phyloP scores from a whole-genome alignment of 441 rosid genomes.

The Gossypium schwendimanii region DNA sequence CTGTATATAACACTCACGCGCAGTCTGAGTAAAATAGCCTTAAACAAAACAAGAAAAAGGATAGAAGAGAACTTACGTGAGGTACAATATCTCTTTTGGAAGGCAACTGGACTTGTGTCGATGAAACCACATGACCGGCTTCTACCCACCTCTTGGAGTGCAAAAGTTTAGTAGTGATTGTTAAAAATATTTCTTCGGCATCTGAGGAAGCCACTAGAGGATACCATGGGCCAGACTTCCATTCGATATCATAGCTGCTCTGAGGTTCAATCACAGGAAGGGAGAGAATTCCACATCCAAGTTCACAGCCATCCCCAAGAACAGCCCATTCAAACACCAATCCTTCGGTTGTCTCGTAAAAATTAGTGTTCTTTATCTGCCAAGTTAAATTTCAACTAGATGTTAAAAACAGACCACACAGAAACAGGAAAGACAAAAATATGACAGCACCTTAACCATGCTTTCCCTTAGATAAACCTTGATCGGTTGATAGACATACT shows the following conservation, averaged over 20 bases:
- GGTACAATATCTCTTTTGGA: slow-evolving; percentile 45
- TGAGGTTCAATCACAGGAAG: slow-evolving; percentile 63
- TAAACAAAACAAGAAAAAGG: neutral
- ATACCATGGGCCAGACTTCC: slow-evolving; percentile 83
- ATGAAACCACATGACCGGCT: slow-evolving; percentile 73
- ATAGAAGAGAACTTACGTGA: slow-evolving; percentile 40
- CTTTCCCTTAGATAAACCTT: slow-evolving; percentile 51
- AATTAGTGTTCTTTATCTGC: slow-evolving; percentile 67
- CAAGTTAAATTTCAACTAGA: slow-evolving; percentile 20
- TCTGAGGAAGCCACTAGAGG: slow-evolving; percentile 54
- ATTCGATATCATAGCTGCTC: slow-evolving; percentile 50
- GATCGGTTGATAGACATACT: slow-evolving; percentile 77
- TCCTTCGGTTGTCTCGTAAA: slow-evolving; percentile 61
- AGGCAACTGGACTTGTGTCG: slow-evolving; percentile 71
- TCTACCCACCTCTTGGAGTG: slow-evolving; percentile 70
- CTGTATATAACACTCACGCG: neutral
- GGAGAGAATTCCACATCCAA: slow-evolving; percentile 69
- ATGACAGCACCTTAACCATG: slow-evolving; percentile 45
- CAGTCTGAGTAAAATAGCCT: neutral
- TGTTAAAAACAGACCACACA: slow-evolving; percentile 15
- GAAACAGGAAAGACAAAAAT: slow-evolving; percentile 20
- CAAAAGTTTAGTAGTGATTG: slow-evolving; percentile 48
- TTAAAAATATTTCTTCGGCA: slow-evolving; percentile 62
- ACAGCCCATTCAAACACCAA: slow-evolving; percentile 65
- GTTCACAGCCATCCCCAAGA: slow-evolving; percentile 63